Base-by-base conservation (phyloP, 2,329 filamentous ascomycete genomes). In the Xylariaceae sp. region DNA sequence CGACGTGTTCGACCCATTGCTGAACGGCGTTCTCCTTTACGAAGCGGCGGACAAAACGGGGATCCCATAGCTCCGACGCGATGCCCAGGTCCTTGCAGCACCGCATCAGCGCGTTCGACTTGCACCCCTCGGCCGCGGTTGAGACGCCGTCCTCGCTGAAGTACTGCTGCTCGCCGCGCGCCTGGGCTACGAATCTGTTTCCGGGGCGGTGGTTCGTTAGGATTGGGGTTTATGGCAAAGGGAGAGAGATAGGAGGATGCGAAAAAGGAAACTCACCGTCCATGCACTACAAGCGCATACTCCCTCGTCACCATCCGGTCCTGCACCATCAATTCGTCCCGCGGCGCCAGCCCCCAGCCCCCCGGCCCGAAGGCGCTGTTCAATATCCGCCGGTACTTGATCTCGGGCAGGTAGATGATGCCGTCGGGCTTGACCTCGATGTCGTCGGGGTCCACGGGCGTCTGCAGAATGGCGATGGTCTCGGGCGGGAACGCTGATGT, bases 71-170 rank as follows among this genome's bases (percentile, higher is more conserved):
- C 75, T 99, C 94, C 60, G 88, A 92, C 1, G 91, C 94, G 61
- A 99, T 89, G 29, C 94, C 94, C 26, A 99, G 77, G 72, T 99
- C 94, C 77, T 99, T 99, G 80, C 94, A 97, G 81, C 93, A 97
- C 53, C 94, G 89, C 86, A 97, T 95, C 62, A 99, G 81, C 10
- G 94, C 94, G 70, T 99, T 99, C 59, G 92, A 96, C 75, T 97
- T 97, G 81, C 92, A 96, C 47, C 94, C 94, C 75, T 99, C 94
- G 55, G 92, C 92, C 7, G 94, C 92, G 1, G 92, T 96, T 21
- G 94, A 92, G 59, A 99, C 92, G 50, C 89, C 88, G 64, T 97
- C 92, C 27, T 91, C 83, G 64, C 83, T 85, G 76, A 97, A 99
- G 75, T 95, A 99, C 62, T 89, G 85, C 77, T 96, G 93, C 74